Percentiles rank a stretch among this genome's conserved stretches.
Evolutionary conservation across 805 yeast genomes (phyloP).

Genomic region (Nakazawaea pomicola): DNA sequence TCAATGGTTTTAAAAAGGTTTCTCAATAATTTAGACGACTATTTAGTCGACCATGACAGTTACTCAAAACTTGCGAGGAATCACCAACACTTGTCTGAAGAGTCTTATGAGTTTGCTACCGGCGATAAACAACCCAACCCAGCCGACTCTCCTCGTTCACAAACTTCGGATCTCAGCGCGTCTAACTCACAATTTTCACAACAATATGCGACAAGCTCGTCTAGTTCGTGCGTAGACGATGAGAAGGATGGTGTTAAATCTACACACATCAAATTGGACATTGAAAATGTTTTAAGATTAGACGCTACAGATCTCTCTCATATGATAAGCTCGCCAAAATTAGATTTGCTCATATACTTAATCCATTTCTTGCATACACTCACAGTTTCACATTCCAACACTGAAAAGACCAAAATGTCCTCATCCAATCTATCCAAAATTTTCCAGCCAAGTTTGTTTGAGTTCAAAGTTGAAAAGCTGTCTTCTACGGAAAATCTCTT

Average conservation of each 20-base stretch:
- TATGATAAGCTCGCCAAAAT: slow-evolving; percentile 23
- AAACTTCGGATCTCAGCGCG: slow-evolving; percentile 8
- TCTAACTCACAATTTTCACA: slow-evolving; percentile 13
- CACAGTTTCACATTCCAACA: slow-evolving; percentile 17
- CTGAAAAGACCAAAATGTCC: slow-evolving; percentile 30
- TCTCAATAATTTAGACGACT: slow-evolving; percentile 25
- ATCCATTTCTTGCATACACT: slow-evolving; percentile 22
- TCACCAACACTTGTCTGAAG: slow-evolving; percentile 4
- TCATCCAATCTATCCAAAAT: slow-evolving; percentile 31
- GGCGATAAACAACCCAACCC: not conserved
- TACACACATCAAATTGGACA: too few relatives aligned
- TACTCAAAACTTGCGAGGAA: slow-evolving; percentile 5
- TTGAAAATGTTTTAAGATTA: not conserved
- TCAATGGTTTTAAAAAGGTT: slow-evolving; percentile 32
- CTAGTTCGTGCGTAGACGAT: slow-evolving; percentile 6
- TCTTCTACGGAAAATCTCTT: slow-evolving; percentile 22
- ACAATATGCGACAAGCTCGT: slow-evolving; percentile 11
- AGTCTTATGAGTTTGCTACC: too few relatives aligned
- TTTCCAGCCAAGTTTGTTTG: slow-evolving; percentile 33
- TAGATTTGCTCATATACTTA: slow-evolving; percentile 26
- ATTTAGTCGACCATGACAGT: slow-evolving; percentile 21
- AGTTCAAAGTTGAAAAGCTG: slow-evolving; percentile 23
- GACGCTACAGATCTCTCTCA: slow-evolving; percentile 2
- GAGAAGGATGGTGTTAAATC: slow-evolving; percentile 6
- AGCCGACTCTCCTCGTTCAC: not conserved